Evolutionary conservation across 1,139 yeast genomes (phyloP).

Genomic region (Wickerhamomyces sp.): DNA sequence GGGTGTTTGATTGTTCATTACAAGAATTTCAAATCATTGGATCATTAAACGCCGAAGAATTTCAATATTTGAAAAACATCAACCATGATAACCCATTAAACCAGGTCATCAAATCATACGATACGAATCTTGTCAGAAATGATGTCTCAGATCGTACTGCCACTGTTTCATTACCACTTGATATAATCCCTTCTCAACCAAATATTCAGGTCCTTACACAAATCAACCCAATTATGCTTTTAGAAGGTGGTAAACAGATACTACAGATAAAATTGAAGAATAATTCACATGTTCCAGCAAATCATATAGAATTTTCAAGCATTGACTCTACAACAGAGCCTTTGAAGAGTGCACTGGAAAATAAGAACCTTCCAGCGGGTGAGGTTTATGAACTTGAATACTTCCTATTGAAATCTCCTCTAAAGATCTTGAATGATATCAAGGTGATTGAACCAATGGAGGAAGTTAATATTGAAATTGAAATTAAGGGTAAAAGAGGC

Average conservation of each 20-base stretch:
- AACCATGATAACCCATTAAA: conserved; percentile 1
- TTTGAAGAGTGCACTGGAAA: conserved; percentile 42
- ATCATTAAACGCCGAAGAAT: conserved; percentile 19
- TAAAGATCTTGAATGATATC: conserved; percentile 37
- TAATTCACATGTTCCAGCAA: conserved; percentile 50
- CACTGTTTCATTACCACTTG: conserved; percentile 18
- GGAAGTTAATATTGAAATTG: conserved; percentile 43
- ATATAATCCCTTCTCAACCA: conserved; percentile 67
- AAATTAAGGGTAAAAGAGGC: conserved; percentile 69
- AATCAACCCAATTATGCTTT: conserved; percentile 60
- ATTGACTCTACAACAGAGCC: conserved; percentile 74
- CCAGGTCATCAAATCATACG: conserved; percentile 9
- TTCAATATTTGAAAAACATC: conserved; percentile 24
- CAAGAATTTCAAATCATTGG: conserved; percentile 32
- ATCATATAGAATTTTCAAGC: conserved; percentile 56
- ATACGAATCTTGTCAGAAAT: conserved; percentile 8
- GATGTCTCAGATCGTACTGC: conserved; percentile 15
- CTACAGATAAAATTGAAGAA: conserved; percentile 55
- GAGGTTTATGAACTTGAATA: conserved; percentile 78
- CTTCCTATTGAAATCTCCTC: conserved; percentile 56
- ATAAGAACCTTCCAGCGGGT: conserved; percentile 45
- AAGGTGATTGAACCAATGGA: conserved; percentile 29
- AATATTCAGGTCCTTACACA: conserved; percentile 48
- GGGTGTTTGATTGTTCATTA: conserved; percentile 40
- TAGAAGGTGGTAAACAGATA: conserved; percentile 66